Percentiles rank a stretch among this genome's conserved stretches.
Conservation (phyloP, 257 asterid genomes). For the Prunella vulgaris region DNA sequence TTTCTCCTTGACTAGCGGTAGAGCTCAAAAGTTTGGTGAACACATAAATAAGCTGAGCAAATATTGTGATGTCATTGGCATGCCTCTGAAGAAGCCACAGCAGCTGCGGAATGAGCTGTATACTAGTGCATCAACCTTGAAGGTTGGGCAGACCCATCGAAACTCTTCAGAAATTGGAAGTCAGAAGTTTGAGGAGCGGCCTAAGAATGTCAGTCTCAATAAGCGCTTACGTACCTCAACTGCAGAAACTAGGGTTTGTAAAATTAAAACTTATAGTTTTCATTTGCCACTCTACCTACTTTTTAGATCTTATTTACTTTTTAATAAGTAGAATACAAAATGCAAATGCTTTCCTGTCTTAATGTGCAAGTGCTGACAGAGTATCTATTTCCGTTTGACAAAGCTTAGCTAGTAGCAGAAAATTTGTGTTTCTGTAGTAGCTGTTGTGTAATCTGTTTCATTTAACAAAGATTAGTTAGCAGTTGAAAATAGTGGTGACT, state of each 20-base stretch:
- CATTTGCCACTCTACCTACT: slow-evolving; percentile 12
- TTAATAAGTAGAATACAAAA: not conserved
- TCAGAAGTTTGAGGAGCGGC: slow-evolving; percentile 72
- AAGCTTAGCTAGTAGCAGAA: not conserved
- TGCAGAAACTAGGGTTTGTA: slow-evolving; percentile 87
- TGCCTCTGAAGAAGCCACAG: slow-evolving; percentile 63
- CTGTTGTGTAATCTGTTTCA: not conserved
- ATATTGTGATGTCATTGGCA: slow-evolving; percentile 44
- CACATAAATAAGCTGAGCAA: slow-evolving; percentile 61
- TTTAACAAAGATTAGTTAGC: not conserved
- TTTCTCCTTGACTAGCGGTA: slow-evolving; percentile 55
- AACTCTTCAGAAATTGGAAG: slow-evolving; percentile 53
- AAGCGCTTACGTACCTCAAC: slow-evolving; percentile 89
- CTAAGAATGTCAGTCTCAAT: slow-evolving; percentile 68
- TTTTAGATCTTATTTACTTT: slow-evolving; percentile 9
- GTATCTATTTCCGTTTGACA: slow-evolving; percentile 5
- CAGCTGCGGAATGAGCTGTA: slow-evolving; percentile 59
- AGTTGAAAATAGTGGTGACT: not conserved
- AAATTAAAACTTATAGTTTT: slow-evolving; percentile 20
- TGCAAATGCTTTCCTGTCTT: not conserved
- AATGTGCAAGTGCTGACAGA: not conserved
- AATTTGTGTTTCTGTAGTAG: slow-evolving; percentile 1
- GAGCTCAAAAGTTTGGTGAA: slow-evolving; percentile 74
- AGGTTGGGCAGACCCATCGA: slow-evolving; percentile 73
- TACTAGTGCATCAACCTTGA: slow-evolving; percentile 55